These are phyloP conservation scores for Amaranthus palmeri DNA, from an alignment of 148 eudicot genomes.

Conservation along the genomic window DNA sequence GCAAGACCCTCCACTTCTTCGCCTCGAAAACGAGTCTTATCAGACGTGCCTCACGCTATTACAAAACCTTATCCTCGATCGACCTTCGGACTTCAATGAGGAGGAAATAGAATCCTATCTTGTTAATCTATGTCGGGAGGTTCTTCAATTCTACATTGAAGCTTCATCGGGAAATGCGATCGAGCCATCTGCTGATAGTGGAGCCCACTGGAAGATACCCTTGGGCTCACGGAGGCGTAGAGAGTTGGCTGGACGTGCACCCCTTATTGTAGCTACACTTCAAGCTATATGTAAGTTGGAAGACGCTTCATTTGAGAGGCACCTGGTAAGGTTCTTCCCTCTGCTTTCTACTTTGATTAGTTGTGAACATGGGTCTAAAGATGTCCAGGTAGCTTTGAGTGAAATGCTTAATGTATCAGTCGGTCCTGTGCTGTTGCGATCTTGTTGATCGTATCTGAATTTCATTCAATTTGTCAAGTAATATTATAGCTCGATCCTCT, in stretches of 20 bases:
- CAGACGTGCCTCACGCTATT: constrained; percentile 86
- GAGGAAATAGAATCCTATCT: constrained; percentile 64
- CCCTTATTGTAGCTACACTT: constrained; percentile 77
- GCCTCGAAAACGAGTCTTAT: constrained; percentile 92
- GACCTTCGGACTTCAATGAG: constrained; percentile 50
- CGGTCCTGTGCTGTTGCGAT: constrained; percentile 59
- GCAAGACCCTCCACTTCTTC: constrained; percentile 96
- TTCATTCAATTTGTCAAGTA: constrained; percentile 13
- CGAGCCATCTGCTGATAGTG: constrained; percentile 27
- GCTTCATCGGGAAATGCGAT: constrained; percentile 36
- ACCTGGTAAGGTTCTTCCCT: constrained; percentile 65
- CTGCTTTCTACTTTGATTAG: constrained; percentile 59
- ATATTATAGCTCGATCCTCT: constrained; percentile 7
- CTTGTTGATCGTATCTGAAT: constrained; percentile 37
- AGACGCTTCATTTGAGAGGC: constrained; percentile 65
- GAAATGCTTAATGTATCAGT: constrained; percentile 69
- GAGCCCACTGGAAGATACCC: constrained; percentile 60
- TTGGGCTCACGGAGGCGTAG: constrained; percentile 66
- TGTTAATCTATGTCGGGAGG: constrained; percentile 71
- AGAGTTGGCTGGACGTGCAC: constrained; percentile 78
- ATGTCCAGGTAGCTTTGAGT: constrained; percentile 72
- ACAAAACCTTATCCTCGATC: constrained; percentile 68
- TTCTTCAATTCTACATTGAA: constrained; percentile 66
- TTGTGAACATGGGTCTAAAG: constrained; percentile 86
- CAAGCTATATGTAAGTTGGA: constrained; percentile 65